Conservation (phyloP, 129 eudicot species). For the Mikania micrantha region DNA sequence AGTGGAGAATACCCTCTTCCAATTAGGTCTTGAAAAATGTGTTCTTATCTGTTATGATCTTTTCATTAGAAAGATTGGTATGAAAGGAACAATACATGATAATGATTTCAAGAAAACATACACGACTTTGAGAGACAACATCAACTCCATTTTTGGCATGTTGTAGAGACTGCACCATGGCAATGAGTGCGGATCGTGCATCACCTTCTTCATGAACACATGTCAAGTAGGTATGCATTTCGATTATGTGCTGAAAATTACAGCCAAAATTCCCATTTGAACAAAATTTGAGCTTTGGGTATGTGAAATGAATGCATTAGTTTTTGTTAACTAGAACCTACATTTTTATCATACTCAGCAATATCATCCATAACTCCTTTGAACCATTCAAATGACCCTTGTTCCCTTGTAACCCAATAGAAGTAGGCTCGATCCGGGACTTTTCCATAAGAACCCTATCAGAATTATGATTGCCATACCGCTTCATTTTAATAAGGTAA, state of each 20-base stretch:
- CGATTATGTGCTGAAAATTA: constrained; percentile 55
- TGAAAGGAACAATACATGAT: neutral
- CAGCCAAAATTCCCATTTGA: constrained; percentile 4
- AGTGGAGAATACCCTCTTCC: constrained; percentile 79
- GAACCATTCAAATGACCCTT: constrained; percentile 96
- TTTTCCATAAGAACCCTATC: constrained; percentile 24
- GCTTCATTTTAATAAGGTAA: constrained; percentile 4
- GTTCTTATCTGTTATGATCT: constrained; percentile 61
- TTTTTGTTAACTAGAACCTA: constrained; percentile 23
- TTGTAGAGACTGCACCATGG: constrained; percentile 89
- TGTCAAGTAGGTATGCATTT: constrained; percentile 96
- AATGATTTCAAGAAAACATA: constrained; percentile 23
- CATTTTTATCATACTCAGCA: constrained; percentile 67
- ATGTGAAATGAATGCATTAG: neutral
- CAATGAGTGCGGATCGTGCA: constrained; percentile 94
- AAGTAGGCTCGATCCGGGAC: constrained; percentile 88
- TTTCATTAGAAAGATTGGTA: constrained; percentile 8
- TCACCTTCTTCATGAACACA: constrained; percentile 98
- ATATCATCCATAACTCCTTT: constrained; percentile 97
- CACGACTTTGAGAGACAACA: constrained; percentile 90
- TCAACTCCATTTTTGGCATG: constrained; percentile 97
- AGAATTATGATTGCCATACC: neutral
- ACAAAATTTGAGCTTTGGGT: neutral
- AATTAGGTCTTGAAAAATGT: constrained; percentile 93
- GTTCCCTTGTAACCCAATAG: constrained; percentile 97